phyloP scores from a whole-genome alignment of 2,329 filamentous ascomycete genomes.

The Cladophialophora bantiana region DNA sequence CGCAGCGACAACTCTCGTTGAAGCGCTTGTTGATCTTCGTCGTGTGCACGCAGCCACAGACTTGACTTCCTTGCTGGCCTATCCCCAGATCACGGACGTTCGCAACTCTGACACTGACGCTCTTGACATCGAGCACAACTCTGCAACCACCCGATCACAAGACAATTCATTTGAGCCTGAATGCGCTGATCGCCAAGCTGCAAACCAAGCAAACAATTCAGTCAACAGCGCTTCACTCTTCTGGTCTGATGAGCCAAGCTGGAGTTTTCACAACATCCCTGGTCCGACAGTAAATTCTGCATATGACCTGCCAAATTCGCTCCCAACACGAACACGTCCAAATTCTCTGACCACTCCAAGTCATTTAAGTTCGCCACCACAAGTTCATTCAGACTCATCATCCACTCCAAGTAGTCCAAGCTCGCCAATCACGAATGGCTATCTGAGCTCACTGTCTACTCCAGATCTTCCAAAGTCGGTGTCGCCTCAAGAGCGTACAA shows the following conservation, averaged over 20 bases:
- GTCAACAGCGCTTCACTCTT: too few relatives aligned
- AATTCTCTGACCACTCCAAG: too few relatives aligned
- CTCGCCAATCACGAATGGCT: too few relatives aligned
- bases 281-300: neutral
- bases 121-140: neutral
- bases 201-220: neutral
- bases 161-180: neutral
- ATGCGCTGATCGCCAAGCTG: neutral
- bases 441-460: neutral
- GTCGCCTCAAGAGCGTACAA: neutral
- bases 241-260: conserved; percentile 1
- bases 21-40: neutral
- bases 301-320: neutral
- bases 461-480: neutral
- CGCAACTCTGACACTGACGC: neutral
- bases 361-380: too few relatives aligned
- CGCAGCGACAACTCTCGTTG: neutral
- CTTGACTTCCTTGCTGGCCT: neutral
- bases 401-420: too few relatives aligned
- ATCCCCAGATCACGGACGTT: neutral
- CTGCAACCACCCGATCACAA: neutral
- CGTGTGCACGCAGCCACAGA: neutral
- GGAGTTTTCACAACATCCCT: neutral
- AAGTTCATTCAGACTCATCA: too few relatives aligned
- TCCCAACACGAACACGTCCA: neutral